A percentile compares a stretch with the other conserved stretches of the same genome.
Conservation (phyloP, 495 filamentous ascomycete genomes). For the Podospora australis region DNA sequence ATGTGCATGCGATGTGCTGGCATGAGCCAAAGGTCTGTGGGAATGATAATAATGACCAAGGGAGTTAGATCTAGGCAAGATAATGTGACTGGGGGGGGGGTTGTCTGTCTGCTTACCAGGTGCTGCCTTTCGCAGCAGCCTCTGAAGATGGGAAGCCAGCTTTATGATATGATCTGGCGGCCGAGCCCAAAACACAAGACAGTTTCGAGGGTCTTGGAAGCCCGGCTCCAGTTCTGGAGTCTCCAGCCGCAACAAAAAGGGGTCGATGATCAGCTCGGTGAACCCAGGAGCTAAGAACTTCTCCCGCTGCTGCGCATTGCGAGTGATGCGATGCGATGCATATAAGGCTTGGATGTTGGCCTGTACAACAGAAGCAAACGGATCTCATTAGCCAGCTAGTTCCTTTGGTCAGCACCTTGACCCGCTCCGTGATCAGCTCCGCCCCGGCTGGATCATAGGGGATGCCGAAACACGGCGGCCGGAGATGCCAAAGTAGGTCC, state of each 20-base stretch:
- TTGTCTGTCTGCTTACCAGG: conserved; percentile 57
- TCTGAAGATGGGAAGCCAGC: conserved; percentile 63
- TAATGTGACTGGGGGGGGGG: no score
- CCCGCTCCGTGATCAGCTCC: no score
- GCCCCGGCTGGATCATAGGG: no score
- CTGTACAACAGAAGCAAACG: conserved; percentile 40
- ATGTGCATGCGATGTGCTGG: conserved; percentile 70
- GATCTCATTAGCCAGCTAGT: not conserved
- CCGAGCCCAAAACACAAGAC: conserved; percentile 80
- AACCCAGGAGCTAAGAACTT: conserved; percentile 67
- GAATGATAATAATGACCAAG: not conserved
- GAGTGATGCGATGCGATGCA: conserved; percentile 59
- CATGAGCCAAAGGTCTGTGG: conserved; percentile 76
- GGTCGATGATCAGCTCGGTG: conserved; percentile 64
- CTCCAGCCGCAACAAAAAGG: conserved; percentile 61
- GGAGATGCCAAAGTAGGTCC: no score
- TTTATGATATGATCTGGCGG: conserved; percentile 63
- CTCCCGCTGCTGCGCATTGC: conserved; percentile 63
- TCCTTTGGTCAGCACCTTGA: not conserved
- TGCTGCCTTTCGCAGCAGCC: conserved; percentile 51
- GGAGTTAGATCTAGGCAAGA: no score
- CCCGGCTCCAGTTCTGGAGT: conserved; percentile 53
- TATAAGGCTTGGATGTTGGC: conserved; percentile 65
- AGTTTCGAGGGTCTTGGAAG: conserved; percentile 68
- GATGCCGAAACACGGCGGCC: no score